Evolutionary conservation across 2,329 filamentous ascomycete species (phyloP), one percentile per base, ranked within the genome.

Genomic region (Cordyceps cateniannulata): DNA sequence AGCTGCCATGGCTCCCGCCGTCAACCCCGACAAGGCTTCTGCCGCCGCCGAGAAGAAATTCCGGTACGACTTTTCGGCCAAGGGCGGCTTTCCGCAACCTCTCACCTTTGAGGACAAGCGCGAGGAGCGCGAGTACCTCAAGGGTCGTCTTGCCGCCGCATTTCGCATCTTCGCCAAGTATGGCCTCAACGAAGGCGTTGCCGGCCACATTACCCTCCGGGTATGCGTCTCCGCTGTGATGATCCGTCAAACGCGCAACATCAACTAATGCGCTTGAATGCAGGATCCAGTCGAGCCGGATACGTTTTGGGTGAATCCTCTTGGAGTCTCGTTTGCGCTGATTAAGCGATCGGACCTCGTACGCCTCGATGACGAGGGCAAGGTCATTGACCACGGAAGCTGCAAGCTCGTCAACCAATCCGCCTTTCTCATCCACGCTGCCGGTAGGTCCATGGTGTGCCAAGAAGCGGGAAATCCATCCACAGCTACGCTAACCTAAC

Each of bases 281-380:
- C 14, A 60, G 58, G 69, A 87, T 63, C 85, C 85, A 0, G 79
- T 88, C 12, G 81, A 86, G 50, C 82, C 83, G 0, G 72, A 75
- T 2, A 84, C 79, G 0, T 87, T 88, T 73, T 88, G 85, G 85
- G 83, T 89, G 5, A 88, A 88, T 65, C 86, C 85, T 0, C 85
- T 88, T 60, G 85, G 85, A 10, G 78, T 84, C 1, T 79, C 83
- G 3, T 88, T 87, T 72, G 81, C 81, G 9, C 75, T 84, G 59
- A 82, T 89, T 48, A 86, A 83, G 61, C 78, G 80, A 0, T 86
- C 83, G 0, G 85, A 90, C 64, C 77, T 90, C n/a, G 88, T 90
- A 59, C 82, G 81, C 18, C 86, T 90, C 1, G 78, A 87, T 65
- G 77, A 84, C 55, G 70, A 79, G 0, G 87, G 87, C 2, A 73